Base-by-base conservation (phyloP, 306 rosid genomes). In the Argentina anserina region DNA sequence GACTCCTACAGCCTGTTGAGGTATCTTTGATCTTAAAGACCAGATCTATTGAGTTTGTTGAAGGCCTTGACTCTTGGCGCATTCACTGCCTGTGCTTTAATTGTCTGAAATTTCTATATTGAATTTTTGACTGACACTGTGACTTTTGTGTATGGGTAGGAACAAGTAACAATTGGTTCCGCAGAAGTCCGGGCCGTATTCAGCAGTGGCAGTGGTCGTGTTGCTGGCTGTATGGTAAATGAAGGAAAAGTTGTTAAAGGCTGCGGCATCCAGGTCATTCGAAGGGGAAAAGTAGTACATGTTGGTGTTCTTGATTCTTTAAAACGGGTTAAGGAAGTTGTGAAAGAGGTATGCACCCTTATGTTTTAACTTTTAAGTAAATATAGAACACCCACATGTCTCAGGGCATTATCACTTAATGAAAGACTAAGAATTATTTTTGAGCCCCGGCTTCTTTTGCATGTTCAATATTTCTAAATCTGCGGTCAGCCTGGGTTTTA, bases 121-220 rank as follows among this genome's bases (percentile, higher is more conserved):
- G 17, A 36, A 75, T 60, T 68, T 70, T 68, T 65, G 39, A 65
- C 73, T 60, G n/a, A 63, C 59, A 74, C 70, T 75, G 13, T 46
- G 42, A 49, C 37, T 76, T 53, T 28, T 21, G n/a, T 83, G 64
- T 84, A 78, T 84, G 79, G 13, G 18, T 61, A 94, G 99, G 97
- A 94, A 53, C 93, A 84, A 86, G 53, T 84, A 78, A 11, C 83
- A 65, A 90, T 91, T 84, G 99, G 99, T 59, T 84, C 90, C 34
- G 97, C 92, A 9, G 89, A 85, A 81, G 87, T 94, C 59, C 88
- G 99, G 29, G 99, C 97, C 0, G 70, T 85, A 39, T 94, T 94
- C 84, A 88, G 96, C 83, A 91, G 97, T 63, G 97, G 99, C 66
- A 94, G 99, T 73, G 93, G 96, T 76, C 91, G 89, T 70, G 96